These are phyloP conservation scores for Calocybe cyanea DNA, from an alignment of 768 basidiomycete genomes.

Conservation along the genomic window DNA sequence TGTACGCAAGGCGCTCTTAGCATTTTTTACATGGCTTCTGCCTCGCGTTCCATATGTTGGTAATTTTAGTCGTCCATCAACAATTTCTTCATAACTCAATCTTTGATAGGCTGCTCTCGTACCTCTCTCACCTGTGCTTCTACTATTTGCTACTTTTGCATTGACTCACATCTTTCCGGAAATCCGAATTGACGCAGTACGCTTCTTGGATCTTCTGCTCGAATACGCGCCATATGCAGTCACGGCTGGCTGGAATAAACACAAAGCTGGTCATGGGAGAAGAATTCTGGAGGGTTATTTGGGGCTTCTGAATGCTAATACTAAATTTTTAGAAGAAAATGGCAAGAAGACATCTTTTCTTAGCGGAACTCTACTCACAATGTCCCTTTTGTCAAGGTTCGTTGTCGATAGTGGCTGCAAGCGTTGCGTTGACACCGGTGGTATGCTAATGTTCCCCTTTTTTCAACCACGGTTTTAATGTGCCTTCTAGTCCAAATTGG, in stretches of 20 bases:
- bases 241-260: conserved; percentile 62
- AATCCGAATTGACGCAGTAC: conserved; percentile 86
- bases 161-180: conserved; percentile 96
- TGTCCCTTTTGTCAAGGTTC: conserved; percentile 25
- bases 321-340: conserved; percentile 53
- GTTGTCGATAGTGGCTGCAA: conserved; percentile 52
- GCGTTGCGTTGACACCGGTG: conserved; percentile 59
- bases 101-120: conserved; percentile 54
- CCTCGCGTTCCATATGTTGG: conserved; percentile 50
- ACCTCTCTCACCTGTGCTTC: conserved; percentile 71
- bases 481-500: conserved; percentile 62
- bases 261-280: conserved; percentile 48
- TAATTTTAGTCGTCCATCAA: neutral
- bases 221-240: conserved; percentile 65
- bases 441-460: conserved; percentile 35
- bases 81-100: conserved; percentile 1
- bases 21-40: conserved; percentile 72
- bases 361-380: neutral
- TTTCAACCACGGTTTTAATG: conserved; percentile 2
- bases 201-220: conserved; percentile 72
- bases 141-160: conserved; percentile 86
- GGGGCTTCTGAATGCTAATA: conserved; percentile 69
- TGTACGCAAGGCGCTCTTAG: conserved; percentile 70
- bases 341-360: conserved; percentile 30
- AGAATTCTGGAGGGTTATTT: conserved; percentile 78